phyloP scores from a whole-genome alignment of 495 filamentous ascomycete species.

The Aspergillus conjunctus region DNA sequence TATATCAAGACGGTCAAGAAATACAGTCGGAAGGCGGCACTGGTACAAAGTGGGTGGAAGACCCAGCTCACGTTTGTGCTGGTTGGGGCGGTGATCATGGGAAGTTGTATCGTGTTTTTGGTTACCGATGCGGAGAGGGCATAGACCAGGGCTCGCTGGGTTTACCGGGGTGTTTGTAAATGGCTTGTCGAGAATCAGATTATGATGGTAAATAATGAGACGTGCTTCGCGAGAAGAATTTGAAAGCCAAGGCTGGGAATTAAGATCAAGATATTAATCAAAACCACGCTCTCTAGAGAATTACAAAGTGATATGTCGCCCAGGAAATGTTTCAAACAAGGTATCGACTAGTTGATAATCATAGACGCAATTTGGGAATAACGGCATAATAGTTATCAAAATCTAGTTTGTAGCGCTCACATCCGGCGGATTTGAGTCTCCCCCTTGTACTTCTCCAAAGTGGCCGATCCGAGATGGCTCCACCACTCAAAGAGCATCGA shows the following conservation, averaged over 20 bases:
- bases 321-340: neutral
- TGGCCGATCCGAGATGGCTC: slow-evolving; percentile 75
- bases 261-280: too few relatives aligned
- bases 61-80: slow-evolving; percentile 79
- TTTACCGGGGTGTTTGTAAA: too few relatives aligned
- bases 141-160: neutral
- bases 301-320: too few relatives aligned
- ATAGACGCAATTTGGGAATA: slow-evolving; percentile 11
- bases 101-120: slow-evolving; percentile 70
- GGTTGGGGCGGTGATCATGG: slow-evolving; percentile 78
- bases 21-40: slow-evolving; percentile 73
- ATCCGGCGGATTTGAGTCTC: slow-evolving; percentile 89
- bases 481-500: slow-evolving; percentile 99
- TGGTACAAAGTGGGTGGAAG: slow-evolving; percentile 94
- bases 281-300: too few relatives aligned
- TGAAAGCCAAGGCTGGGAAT: too few relatives aligned
- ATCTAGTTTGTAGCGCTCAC: slow-evolving; percentile 40
- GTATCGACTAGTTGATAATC: neutral
- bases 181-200: too few relatives aligned
- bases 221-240: neutral
- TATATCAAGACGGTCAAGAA: slow-evolving; percentile 87
- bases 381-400: slow-evolving; percentile 13
- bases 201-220: too few relatives aligned
- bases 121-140: slow-evolving; percentile 48
- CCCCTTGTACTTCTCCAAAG: slow-evolving; percentile 79